Conservation (phyloP, 2,329 filamentous ascomycete species). For the Bipolaris victoriae region DNA sequence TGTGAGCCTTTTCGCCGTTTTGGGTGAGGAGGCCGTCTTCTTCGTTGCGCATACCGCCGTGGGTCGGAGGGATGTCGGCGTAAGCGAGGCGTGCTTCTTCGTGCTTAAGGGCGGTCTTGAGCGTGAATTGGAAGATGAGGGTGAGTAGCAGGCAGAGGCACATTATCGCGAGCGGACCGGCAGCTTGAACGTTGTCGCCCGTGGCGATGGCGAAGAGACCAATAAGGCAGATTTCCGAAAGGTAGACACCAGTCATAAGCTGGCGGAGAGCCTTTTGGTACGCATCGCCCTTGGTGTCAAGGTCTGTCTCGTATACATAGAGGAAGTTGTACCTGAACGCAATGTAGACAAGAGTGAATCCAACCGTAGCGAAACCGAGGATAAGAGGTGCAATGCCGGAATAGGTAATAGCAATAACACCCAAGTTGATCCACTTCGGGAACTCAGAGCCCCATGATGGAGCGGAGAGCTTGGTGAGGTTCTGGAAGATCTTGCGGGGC, state of each 20-base stretch:
- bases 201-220: constrained; percentile 54
- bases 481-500: constrained; percentile 55
- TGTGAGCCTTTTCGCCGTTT: constrained; percentile 17
- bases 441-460: constrained; percentile 55
- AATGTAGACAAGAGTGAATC: constrained; percentile 54
- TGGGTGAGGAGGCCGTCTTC: constrained; percentile 29
- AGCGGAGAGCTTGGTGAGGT: constrained; percentile 51
- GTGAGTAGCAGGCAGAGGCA: constrained; percentile 50
- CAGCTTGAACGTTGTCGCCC: constrained; percentile 42
- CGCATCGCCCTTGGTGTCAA: constrained; percentile 56
- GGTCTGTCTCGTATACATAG: constrained; percentile 55
- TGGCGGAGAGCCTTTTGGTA: constrained; percentile 57
- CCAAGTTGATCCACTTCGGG: constrained; percentile 56
- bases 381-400: constrained; percentile 57
- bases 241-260: constrained; percentile 55
- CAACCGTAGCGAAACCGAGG: constrained; percentile 54
- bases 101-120: constrained; percentile 42
- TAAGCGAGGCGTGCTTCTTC: constrained; percentile 42
- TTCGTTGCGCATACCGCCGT: constrained; percentile 26
- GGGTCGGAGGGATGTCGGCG: constrained; percentile 27
- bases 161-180: constrained; percentile 53
- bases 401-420: constrained; percentile 54
- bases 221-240: constrained; percentile 57
- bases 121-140: constrained; percentile 49
- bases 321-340: constrained; percentile 58